Conservation (phyloP, 768 basidiomycete genomes). For the Dictyophora rubrovolvata region DNA sequence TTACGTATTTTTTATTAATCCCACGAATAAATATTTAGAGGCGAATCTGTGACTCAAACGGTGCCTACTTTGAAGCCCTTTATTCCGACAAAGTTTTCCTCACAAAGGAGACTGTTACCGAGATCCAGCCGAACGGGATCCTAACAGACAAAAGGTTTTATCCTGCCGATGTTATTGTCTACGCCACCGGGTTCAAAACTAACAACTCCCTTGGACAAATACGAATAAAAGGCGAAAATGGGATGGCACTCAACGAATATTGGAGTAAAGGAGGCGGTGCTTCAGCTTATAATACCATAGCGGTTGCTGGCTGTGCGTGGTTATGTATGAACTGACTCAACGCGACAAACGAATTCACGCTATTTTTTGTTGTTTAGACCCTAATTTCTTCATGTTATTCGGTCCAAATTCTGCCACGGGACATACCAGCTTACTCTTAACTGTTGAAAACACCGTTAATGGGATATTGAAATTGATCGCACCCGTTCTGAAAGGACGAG, state of each 20-base stretch:
- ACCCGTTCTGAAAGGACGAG: slow-evolving; percentile 8
- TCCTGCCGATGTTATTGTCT: slow-evolving; percentile 16
- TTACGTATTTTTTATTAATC: neutral
- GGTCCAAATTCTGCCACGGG: slow-evolving; percentile 1
- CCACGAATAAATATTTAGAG: slow-evolving; percentile 12
- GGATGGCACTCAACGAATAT: slow-evolving; percentile 11
- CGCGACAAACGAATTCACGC: too few species aligned
- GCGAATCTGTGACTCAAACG: slow-evolving; percentile 14
- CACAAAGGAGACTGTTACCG: slow-evolving; percentile 11
- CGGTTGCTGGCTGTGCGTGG: slow-evolving; percentile 2
- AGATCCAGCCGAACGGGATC: slow-evolving; percentile 9
- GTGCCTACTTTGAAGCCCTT: slow-evolving; percentile 19
- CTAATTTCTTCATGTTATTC: slow-evolving; percentile 7
- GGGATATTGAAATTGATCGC: slow-evolving; percentile 9
- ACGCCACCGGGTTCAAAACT: slow-evolving; percentile 12
- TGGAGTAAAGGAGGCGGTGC: slow-evolving; percentile 12
- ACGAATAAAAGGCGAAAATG: slow-evolving; percentile 13
- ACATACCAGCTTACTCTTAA: neutral
- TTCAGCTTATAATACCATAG: slow-evolving; percentile 8
- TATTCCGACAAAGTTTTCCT: slow-evolving; percentile 13
- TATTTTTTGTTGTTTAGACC: neutral
- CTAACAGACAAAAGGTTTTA: slow-evolving; percentile 9
- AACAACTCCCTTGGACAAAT: slow-evolving; percentile 10
- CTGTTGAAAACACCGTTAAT: neutral
- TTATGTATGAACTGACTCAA: neutral